Evolutionary conservation across 257 asterid species (phyloP).

Genomic region (Solanum rostratum): DNA sequence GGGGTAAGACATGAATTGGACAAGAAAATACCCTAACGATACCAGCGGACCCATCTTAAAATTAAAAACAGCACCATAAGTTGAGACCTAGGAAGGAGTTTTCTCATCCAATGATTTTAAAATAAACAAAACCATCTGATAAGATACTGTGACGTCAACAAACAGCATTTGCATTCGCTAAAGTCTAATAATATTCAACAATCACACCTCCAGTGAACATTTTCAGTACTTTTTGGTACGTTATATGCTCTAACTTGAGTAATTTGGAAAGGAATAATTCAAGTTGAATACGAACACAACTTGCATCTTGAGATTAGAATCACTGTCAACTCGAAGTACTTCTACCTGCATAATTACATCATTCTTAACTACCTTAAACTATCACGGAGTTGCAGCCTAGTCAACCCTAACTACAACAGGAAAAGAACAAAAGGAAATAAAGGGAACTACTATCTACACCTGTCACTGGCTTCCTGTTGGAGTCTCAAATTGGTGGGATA

Average conservation of each 20-base stretch:
- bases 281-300: neutral
- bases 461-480: neutral
- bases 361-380: neutral
- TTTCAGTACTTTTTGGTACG: neutral
- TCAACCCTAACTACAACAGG: neutral
- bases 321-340: neutral
- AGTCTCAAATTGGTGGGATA: neutral
- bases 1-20: neutral
- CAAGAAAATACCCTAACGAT: neutral
- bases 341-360: neutral
- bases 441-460: neutral
- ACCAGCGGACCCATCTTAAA: neutral
- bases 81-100: neutral
- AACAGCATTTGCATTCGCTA: neutral
- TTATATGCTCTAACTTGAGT: neutral
- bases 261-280: neutral
- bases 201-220: neutral
- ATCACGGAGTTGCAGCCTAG: neutral
- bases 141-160: neutral
- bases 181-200: neutral
- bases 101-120: neutral
- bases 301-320: neutral
- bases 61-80: neutral
- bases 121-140: neutral
- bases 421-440: neutral